Evolutionary conservation across 805 yeast genomes (phyloP).

Genomic region (Candida vartiovaarae): DNA sequence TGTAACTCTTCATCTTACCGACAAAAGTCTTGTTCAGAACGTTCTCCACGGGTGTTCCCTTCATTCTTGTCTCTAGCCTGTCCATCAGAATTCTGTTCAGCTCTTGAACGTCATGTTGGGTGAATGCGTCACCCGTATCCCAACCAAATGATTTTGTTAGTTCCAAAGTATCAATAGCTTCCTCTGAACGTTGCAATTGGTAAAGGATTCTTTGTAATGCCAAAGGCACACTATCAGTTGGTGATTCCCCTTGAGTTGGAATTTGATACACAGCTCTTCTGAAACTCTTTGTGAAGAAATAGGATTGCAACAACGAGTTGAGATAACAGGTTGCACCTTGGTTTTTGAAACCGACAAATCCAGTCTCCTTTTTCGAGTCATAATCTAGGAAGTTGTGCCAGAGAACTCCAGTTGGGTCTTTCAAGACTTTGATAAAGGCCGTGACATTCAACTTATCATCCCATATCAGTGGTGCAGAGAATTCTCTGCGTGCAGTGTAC

Average conservation of each 20-base stretch:
- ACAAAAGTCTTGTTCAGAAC: conserved; percentile 78
- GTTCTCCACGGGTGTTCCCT: conserved; percentile 74
- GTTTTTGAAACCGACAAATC: conserved; percentile 86
- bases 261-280: conserved; percentile 83
- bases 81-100: conserved; percentile 94
- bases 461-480: conserved; percentile 31
- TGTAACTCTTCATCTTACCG: conserved; percentile 93
- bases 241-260: conserved; percentile 61
- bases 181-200: conserved; percentile 61
- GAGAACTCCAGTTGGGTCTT: conserved; percentile 88
- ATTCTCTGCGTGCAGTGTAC: conserved; percentile 22
- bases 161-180: conserved; percentile 78
- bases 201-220: conserved; percentile 88
- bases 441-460: conserved; percentile 63
- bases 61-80: conserved; percentile 83
- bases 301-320: conserved; percentile 86
- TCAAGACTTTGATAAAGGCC: conserved; percentile 66
- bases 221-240: conserved; percentile 59
- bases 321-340: conserved; percentile 99
- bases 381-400: conserved; percentile 86
- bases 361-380: conserved; percentile 82
- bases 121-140: conserved; percentile 92
- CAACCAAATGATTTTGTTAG: conserved; percentile 93
- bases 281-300: conserved; percentile 77
- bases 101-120: conserved; percentile 98